Percentiles rank a stretch among this genome's conserved stretches.
Evolutionary conservation across 2,329 filamentous ascomycete species (phyloP).

Genomic region (Kalmusia sp.): DNA sequence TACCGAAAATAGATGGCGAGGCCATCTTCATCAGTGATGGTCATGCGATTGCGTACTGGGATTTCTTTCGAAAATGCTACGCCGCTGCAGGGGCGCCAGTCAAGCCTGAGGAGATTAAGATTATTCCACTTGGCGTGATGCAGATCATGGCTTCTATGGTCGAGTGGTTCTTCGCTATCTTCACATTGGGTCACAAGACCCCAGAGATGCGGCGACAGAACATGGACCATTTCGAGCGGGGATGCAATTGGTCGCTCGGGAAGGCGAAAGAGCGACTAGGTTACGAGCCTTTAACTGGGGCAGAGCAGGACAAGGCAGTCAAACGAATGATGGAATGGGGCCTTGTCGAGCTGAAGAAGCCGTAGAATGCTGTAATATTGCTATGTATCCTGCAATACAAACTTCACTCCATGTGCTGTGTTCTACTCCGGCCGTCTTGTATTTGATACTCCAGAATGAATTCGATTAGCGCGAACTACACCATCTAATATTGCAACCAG

Average conservation of each 20-base stretch:
- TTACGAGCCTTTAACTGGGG: constrained; percentile 71
- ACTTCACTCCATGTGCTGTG: no score
- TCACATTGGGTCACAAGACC: constrained; percentile 31
- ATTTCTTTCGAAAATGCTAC: constrained; percentile 50
- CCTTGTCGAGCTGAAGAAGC: no score
- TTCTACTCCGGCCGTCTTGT: no score
- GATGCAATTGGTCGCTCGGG: constrained; percentile 74
- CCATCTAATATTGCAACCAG: no score
- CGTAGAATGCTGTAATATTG: no score
- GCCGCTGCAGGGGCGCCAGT: constrained; percentile 44
- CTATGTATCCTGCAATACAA: no score
- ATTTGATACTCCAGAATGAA: no score
- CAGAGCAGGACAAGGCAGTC: constrained; percentile 64
- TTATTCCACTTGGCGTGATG: constrained; percentile 44
- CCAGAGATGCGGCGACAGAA: constrained; percentile 49
- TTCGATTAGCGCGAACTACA: no score
- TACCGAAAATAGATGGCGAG: constrained; percentile 50
- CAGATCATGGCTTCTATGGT: constrained; percentile 45
- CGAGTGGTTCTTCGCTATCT: constrained; percentile 47
- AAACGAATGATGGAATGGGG: constrained; percentile 26
- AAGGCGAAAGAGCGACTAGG: constrained; percentile 72
- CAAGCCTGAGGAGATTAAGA: constrained; percentile 41
- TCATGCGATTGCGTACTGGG: constrained; percentile 50
- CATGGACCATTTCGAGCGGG: constrained; percentile 70
- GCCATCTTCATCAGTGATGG: constrained; percentile 56